These are phyloP conservation scores for Manihot esculenta DNA, from an alignment of 441 rosid species.

Conservation along the genomic window DNA sequence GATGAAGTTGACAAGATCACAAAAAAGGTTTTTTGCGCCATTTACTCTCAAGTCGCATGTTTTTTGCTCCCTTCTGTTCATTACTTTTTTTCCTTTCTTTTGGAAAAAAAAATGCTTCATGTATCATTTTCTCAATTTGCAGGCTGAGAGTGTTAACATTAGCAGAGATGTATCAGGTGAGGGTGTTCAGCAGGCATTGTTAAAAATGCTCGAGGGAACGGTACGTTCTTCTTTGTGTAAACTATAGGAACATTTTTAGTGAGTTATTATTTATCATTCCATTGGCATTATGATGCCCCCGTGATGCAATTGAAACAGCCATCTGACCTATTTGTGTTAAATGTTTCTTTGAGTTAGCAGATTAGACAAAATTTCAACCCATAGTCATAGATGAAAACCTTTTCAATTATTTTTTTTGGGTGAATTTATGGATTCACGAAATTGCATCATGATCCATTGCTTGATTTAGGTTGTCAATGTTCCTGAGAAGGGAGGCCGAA, in stretches of 20 bases:
- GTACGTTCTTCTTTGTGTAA: conserved; percentile 49
- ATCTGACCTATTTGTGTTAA: background rate
- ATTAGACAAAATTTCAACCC: conserved; percentile 10
- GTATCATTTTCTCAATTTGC: conserved; percentile 29
- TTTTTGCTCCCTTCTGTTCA: background rate
- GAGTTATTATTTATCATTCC: background rate
- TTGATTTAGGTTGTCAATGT: conserved; percentile 82
- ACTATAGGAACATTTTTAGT: conserved; percentile 5
- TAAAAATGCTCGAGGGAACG: conserved; percentile 99
- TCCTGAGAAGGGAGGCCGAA: conserved; percentile 98
- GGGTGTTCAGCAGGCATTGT: conserved; percentile 96
- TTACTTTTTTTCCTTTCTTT: background rate
- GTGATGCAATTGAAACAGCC: background rate
- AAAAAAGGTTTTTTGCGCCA: conserved; percentile 57
- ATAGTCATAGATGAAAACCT: background rate
- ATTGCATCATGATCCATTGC: conserved; percentile 18
- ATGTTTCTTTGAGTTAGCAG: background rate
- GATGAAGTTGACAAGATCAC: conserved; percentile 99
- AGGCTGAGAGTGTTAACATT: conserved; percentile 96
- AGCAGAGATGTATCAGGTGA: conserved; percentile 99
- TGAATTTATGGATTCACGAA: background rate
- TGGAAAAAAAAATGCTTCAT: background rate
- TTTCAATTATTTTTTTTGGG: background rate
- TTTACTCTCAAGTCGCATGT: background rate
- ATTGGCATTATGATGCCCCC: background rate